Base-by-base conservation (phyloP, 352 stramenopile genomes). In the Phytophthora sp. region DNA sequence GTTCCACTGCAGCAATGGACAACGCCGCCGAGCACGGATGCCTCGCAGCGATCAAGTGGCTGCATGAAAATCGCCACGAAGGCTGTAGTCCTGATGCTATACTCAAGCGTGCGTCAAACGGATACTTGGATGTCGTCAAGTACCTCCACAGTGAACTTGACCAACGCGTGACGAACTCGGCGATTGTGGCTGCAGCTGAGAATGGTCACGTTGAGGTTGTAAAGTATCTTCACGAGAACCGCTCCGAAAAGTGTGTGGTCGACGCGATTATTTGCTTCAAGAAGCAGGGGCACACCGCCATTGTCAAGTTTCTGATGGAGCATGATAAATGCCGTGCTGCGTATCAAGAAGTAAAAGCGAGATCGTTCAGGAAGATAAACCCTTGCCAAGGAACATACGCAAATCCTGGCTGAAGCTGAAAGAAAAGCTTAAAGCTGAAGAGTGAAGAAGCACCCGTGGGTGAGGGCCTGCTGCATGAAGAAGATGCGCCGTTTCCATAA, bases 81-180 rank as follows among this genome's bases (percentile, higher is more conserved):
- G 46, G 58, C 2, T 71, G 62, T 41, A 69, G 24, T 5, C 24
- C 34, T 32, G 34, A 37, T 21, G 64, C 58, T 4, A 52, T 74
- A 42, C 20, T 55, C n/a, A 54, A 38, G 7, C 54, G 60, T 6
- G 53, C 53, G 5, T 46, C 31, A 20, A 66, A 57, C 24, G 61
- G 61, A 10, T 56, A 56, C 8, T 9, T 72, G 18, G 32, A 68
- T 26, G 27, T 71, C 3, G 55, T 75, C n/a, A 46, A 64, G 18
- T 76, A 60, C 30, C 34, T 76, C 10, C 32, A 68, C 18, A 18
- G 10, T 7, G 35, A 59, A 3, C 27, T 61, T 27, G 24, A 49
- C 15, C 49, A 61, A 17, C 18, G 20, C 20, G 49, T 13, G 41
- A 63, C 52, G 15, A 50, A 52, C 21, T 27, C 50, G 54, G 43